A percentile compares a stretch with the other conserved stretches of the same genome.
phyloP scores from a whole-genome alignment of 768 basidiomycete genomes.

The Strobilomyces confusus region DNA sequence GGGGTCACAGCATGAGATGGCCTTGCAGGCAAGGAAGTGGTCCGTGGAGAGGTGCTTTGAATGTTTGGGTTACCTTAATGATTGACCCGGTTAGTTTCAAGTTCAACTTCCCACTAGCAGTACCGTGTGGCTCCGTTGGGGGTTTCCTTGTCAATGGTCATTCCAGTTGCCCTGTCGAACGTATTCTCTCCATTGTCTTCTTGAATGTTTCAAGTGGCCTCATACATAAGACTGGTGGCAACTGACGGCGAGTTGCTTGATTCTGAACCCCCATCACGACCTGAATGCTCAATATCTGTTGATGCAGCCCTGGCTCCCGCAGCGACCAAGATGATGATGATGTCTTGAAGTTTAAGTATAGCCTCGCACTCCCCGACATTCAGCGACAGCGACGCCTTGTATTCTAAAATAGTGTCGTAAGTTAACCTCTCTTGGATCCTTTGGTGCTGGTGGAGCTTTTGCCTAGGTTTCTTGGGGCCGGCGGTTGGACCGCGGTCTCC shows the following conservation, averaged over 20 bases:
- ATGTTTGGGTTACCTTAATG: too few species aligned
- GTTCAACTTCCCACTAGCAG: too few species aligned
- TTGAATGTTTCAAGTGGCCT: background rate
- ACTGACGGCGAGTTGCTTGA: conserved; percentile 1
- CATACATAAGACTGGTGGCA: background rate
- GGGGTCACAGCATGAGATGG: conserved; percentile 30
- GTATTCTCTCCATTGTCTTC: background rate
- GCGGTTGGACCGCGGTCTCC: background rate
- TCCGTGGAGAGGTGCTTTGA: too few species aligned
- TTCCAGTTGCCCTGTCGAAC: too few species aligned
- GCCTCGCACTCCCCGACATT: background rate
- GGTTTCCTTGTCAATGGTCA: too few species aligned
- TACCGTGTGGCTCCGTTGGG: too few species aligned
- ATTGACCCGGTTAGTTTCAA: too few species aligned
- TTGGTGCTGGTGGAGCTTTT: background rate
- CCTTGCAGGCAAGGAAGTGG: background rate
- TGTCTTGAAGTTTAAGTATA: background rate
- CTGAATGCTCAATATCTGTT: background rate
- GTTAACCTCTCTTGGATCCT: background rate
- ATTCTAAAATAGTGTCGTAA: conserved; percentile 10
- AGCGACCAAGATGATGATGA: background rate
- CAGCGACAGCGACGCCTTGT: conserved; percentile 18
- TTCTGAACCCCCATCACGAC: conserved; percentile 11
- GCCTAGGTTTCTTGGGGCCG: conserved; percentile 1
- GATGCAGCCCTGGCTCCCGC: background rate